Base-by-base conservation (phyloP, 2,329 filamentous ascomycete species). In the Camptophora hylomeconis region DNA sequence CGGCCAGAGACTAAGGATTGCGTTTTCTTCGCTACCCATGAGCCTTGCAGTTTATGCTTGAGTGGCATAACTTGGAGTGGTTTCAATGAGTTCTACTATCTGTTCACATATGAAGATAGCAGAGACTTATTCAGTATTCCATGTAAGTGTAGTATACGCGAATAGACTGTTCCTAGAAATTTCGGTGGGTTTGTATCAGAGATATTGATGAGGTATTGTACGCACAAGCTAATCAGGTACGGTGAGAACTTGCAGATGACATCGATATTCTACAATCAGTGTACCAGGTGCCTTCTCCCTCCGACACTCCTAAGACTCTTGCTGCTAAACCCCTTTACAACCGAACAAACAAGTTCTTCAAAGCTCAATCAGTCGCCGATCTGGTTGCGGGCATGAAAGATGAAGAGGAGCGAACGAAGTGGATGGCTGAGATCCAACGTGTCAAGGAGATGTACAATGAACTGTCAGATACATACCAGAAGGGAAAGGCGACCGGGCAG, bases 31-130 rank as follows among this genome's bases (percentile, higher is more conserved):
- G 63, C 66, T 4, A 71, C 68, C 0, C 67, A 72, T 43, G 67
- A 72, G 49, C 68, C 68, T 1, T 72, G 68, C 52, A 68, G 61
- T 23, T 54, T 72, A 2, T 72, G 68, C 35, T 50, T 72, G 7
- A 69, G 63, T 38, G 68, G 63, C 9, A 71, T 72, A 36, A 57
- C 67, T 2, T 72, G 67, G 67, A 60, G 62, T 7, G 67, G 68
- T 1, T 72, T 72, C 50, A 55, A 53, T 33, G 60, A 66, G 46
- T 54, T 72, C 32, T 71, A 68, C 46, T 69, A 69, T 42, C 50
- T 72, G 26, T 72, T 72, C 47, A 70, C 67, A 0, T 69, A 72
- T 43, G 62, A 70, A 45, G 67, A 72, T 45, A 70, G 61, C 28
- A 52, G 67, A 20, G 65, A 72, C 37, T 41, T 68, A 5, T 71